Evolutionary conservation across 2,329 filamentous ascomycete species (phyloP).

Genomic region (Dothidotthia symphoricarpi): DNA sequence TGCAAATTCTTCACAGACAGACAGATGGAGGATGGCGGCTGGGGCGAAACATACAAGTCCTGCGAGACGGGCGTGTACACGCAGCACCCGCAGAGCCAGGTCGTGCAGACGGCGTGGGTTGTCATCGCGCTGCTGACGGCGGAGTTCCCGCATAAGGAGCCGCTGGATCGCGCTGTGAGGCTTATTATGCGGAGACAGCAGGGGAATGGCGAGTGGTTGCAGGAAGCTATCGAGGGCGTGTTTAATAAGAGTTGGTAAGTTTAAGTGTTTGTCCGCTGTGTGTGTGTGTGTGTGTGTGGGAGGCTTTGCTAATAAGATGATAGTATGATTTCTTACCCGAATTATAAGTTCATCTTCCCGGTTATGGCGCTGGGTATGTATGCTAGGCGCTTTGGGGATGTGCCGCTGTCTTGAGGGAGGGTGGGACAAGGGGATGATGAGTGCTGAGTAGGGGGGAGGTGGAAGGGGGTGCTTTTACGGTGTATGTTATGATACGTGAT

Average conservation of each 20-base stretch:
- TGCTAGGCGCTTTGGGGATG: slow-evolving; percentile 47
- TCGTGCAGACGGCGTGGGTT: slow-evolving; percentile 94
- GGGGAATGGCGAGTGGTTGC: slow-evolving; percentile 86
- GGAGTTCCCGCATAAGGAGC: slow-evolving; percentile 71
- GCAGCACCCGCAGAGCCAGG: slow-evolving; percentile 77
- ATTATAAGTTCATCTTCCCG: slow-evolving; percentile 97
- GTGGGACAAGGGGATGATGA: neutral
- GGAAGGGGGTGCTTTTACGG: neutral
- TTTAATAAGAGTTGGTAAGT: slow-evolving; percentile 94
- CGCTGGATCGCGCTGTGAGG: slow-evolving; percentile 70
- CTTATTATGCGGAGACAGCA: slow-evolving; percentile 85
- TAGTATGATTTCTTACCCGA: slow-evolving; percentile 97
- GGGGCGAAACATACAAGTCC: slow-evolving; percentile 91
- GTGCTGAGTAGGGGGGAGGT: neutral
- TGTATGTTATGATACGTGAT: too few species aligned
- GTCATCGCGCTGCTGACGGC: slow-evolving; percentile 79
- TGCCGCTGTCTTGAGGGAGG: slow-evolving; percentile 15
- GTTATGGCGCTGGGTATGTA: slow-evolving; percentile 94
- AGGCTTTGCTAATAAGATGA: slow-evolving; percentile 10
- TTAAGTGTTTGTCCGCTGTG: slow-evolving; percentile 48
- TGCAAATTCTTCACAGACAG: slow-evolving; percentile 84
- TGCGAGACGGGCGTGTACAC: slow-evolving; percentile 75
- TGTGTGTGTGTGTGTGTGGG: neutral
- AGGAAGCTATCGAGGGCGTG: slow-evolving; percentile 94
- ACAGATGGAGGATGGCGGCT: slow-evolving; percentile 86